Base-by-base conservation (phyloP, 2,329 filamentous ascomycete species). In the Cytospora mali region DNA sequence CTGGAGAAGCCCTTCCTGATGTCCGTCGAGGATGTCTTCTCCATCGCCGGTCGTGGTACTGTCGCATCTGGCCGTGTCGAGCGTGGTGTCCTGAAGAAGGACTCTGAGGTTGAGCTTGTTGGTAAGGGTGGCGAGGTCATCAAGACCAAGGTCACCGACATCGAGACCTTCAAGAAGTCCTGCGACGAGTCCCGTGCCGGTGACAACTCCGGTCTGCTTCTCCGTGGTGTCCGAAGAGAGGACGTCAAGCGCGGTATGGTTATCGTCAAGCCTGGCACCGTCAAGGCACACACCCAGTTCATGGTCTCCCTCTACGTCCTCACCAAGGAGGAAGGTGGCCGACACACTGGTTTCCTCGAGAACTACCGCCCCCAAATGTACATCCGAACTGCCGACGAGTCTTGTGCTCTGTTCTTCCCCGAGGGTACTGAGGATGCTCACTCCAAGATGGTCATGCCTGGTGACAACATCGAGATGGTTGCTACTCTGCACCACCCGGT, bases 121-220 rank as follows among this genome's bases (percentile, higher is more conserved):
- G 95, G 95, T 76, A 96, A 95, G 83, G 88, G 89, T 70, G 79
- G 80, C 62, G 84, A 88, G 52, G 81, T 92, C 69, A 91, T 98
- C 84, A 97, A 96, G 88, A 98, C 95, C 79, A 98, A 97, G 85
- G 94, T 99, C 69, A 99, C 95, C 74, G 96, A 99, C 75, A 98
- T 99, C 71, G 95, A 99, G 84, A 99, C 94, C 69, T 99, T 99
- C 86, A 97, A 98, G 87, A 99, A 99, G 87, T 96, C 93, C 55
- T 98, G 95, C 79, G 93, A 97, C 64, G 92, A 97, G 81, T 96
- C 94, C 64, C 88, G 91, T 72, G 95, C 95, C 66, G 95, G 95
- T 78, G 95, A 99, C 81, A 99, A 98, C 88, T 97, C 95, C 28
- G 95, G 95, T 75, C 90, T 99, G 42, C 87, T 99, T 60, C 89